Evolutionary conservation across 2,329 filamentous ascomycete genomes (phyloP).

Genomic region (Cercospora sp.): DNA sequence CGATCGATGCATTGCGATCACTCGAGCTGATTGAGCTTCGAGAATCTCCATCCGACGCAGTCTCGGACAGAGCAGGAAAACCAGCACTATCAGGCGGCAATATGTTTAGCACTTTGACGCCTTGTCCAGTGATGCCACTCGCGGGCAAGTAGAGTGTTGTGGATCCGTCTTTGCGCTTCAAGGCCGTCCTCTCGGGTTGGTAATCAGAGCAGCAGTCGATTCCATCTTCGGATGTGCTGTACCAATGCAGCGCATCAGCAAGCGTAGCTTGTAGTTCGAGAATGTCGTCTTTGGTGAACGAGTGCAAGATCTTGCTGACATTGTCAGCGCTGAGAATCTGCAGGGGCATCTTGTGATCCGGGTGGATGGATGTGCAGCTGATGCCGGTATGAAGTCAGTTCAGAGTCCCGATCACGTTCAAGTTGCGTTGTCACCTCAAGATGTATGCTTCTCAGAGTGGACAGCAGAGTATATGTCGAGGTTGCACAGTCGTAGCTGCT

Average conservation of each 20-base stretch:
- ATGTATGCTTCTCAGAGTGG: neutral
- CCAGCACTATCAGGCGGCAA: slow-evolving; percentile 38
- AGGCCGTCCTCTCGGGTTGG: slow-evolving; percentile 62
- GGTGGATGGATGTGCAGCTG: neutral
- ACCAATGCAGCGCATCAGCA: slow-evolving; percentile 62
- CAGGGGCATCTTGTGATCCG: slow-evolving; percentile 53
- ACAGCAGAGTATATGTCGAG: neutral
- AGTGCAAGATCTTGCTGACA: slow-evolving; percentile 56
- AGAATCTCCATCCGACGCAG: slow-evolving; percentile 29
- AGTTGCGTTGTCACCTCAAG: neutral
- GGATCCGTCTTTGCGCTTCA: slow-evolving; percentile 61
- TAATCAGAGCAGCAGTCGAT: slow-evolving; percentile 60
- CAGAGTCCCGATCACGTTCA: neutral
- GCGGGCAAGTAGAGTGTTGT: slow-evolving; percentile 69
- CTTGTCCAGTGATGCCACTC: slow-evolving; percentile 58
- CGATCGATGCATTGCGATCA: slow-evolving; percentile 35
- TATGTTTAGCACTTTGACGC: slow-evolving; percentile 65
- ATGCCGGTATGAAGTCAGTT: neutral
- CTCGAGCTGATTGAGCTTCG: slow-evolving; percentile 32
- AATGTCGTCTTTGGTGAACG: slow-evolving; percentile 59
- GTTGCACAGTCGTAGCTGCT: neutral
- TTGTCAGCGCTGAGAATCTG: slow-evolving; percentile 60
- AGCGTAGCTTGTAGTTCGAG: slow-evolving; percentile 58
- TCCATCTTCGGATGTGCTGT: slow-evolving; percentile 61
- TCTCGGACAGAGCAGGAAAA: slow-evolving; percentile 30